Evolutionary conservation across 805 yeast genomes (phyloP).

Genomic region (Candida wancherniae): DNA sequence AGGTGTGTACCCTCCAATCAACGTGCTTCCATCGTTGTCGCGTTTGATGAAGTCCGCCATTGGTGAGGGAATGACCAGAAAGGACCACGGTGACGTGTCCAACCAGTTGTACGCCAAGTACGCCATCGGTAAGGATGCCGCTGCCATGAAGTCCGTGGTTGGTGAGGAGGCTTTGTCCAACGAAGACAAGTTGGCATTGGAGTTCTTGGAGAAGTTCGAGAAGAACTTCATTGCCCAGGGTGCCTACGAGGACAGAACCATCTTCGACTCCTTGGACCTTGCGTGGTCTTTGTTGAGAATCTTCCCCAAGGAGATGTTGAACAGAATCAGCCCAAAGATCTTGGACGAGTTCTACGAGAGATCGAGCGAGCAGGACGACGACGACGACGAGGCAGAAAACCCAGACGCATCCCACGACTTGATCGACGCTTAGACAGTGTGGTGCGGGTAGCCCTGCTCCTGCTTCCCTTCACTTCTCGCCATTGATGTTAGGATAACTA

Average conservation of each 20-base stretch:
- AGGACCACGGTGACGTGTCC: slow-evolving; percentile 99
- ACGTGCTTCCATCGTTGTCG: slow-evolving; percentile 94
- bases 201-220: slow-evolving; percentile 96
- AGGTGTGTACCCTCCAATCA: slow-evolving; percentile 98
- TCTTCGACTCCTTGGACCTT: slow-evolving; percentile 92
- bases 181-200: slow-evolving; percentile 95
- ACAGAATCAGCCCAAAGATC: slow-evolving; percentile 97
- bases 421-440: slow-evolving; percentile 33
- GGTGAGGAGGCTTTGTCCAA: slow-evolving; percentile 99
- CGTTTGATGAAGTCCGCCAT: slow-evolving; percentile 99
- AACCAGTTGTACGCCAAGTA: slow-evolving; percentile 98
- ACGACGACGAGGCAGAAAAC: slow-evolving; percentile 40
- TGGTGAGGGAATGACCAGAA: slow-evolving; percentile 99
- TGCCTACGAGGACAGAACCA: slow-evolving; percentile 91
- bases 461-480: slow-evolving; percentile 9
- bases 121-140: slow-evolving; percentile 99
- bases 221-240: slow-evolving; percentile 94
- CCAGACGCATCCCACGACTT: slow-evolving; percentile 38
- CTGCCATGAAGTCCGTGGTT: slow-evolving; percentile 99
- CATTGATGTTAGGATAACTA: slow-evolving; percentile 7
- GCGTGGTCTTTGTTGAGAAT: slow-evolving; percentile 98
- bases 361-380: slow-evolving; percentile 63
- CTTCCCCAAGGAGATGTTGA: slow-evolving; percentile 97
- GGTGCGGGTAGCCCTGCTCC: slow-evolving; percentile 1
- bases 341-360: slow-evolving; percentile 93